Percentiles rank a stretch among this genome's conserved stretches.
These are phyloP conservation scores for Kazachstania africana DNA, from an alignment of 805 yeast species.

Conservation along the genomic window DNA sequence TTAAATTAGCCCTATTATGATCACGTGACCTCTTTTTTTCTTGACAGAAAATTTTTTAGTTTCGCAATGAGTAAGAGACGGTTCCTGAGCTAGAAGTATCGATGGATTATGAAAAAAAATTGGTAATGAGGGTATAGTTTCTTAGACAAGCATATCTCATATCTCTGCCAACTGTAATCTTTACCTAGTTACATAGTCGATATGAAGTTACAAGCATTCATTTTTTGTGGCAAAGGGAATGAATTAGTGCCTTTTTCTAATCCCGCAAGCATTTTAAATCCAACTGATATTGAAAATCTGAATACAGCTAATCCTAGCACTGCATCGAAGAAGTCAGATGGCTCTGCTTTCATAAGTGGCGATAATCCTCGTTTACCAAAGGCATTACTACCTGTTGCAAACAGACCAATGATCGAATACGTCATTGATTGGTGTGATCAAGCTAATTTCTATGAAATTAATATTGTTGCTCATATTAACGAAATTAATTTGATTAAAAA, in stretches of 20 bases:
- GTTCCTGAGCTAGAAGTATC: no score
- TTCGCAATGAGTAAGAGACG: no score
- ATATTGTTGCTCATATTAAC: slow-evolving; percentile 45
- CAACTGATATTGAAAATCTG: background rate
- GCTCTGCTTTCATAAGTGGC: slow-evolving; percentile 15
- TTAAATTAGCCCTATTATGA: no score
- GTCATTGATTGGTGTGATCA: slow-evolving; percentile 88
- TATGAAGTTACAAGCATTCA: slow-evolving; percentile 92
- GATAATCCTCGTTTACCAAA: slow-evolving; percentile 43
- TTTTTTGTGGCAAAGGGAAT: slow-evolving; percentile 79
- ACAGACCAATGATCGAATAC: slow-evolving; percentile 76
- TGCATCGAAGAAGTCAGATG: no score
- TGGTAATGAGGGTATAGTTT: no score
- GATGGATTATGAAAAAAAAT: no score
- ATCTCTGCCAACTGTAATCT: no score
- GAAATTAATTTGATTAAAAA: slow-evolving; percentile 36
- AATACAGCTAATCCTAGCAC: background rate
- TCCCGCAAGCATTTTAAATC: slow-evolving; percentile 2
- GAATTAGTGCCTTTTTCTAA: slow-evolving; percentile 51
- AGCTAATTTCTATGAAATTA: slow-evolving; percentile 64
- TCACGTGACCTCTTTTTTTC: no score
- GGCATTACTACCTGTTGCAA: slow-evolving; percentile 82
- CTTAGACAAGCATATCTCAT: no score
- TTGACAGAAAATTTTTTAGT: no score
- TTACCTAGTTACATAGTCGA: no score